phyloP scores from a whole-genome alignment of 208 protist species.

The Acanthamoeba lenticulata region DNA sequence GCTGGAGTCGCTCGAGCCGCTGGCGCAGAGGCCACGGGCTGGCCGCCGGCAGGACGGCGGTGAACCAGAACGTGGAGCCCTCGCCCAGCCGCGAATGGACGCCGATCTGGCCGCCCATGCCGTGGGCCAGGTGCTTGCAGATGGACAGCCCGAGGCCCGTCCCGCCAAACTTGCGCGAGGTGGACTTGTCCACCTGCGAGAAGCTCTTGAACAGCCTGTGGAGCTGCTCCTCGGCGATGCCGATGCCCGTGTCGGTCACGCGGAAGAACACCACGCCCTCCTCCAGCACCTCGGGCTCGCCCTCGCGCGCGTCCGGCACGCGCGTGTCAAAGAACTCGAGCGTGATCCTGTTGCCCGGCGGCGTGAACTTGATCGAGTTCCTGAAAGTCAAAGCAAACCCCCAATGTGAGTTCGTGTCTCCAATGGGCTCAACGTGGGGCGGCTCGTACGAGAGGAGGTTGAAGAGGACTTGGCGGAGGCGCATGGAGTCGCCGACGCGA shows the following conservation, averaged over 20 bases:
- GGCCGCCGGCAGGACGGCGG: neutral
- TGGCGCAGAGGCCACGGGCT: neutral
- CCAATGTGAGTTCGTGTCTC: too few relatives aligned
- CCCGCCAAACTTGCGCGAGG: conserved; percentile 78
- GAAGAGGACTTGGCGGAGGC: too few relatives aligned
- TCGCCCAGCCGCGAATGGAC: neutral
- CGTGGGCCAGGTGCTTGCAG: conserved; percentile 74
- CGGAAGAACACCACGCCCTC: neutral
- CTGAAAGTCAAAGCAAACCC: too few relatives aligned
- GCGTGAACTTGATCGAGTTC: neutral
- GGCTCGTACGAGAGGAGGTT: too few relatives aligned
- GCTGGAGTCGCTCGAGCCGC: neutral
- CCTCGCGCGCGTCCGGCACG: neutral
- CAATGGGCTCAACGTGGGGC: too few relatives aligned
- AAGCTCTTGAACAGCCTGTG: conserved; percentile 80
- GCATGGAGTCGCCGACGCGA: too few relatives aligned
- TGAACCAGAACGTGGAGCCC: conserved; percentile 60
- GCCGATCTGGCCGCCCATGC: conserved; percentile 39
- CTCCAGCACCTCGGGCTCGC: neutral
- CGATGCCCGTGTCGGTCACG: conserved; percentile 81
- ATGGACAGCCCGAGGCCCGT: conserved; percentile 80
- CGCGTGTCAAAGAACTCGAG: neutral
- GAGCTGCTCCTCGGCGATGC: conserved; percentile 77
- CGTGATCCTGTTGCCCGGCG: neutral
- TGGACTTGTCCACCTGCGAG: conserved; percentile 74